phyloP scores from a whole-genome alignment of 805 yeast genomes.

The Hanseniaspora occidentalis region DNA sequence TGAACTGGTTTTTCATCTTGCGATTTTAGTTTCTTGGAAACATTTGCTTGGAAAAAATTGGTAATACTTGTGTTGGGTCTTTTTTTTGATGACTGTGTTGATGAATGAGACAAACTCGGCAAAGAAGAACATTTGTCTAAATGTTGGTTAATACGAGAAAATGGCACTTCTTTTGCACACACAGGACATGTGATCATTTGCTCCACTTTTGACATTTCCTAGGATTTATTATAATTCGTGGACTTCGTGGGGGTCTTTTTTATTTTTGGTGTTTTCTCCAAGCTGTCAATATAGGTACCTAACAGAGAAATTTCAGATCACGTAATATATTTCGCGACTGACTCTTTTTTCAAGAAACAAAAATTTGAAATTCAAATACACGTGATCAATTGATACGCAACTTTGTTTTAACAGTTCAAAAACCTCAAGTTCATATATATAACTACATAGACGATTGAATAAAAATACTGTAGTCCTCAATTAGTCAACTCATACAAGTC shows the following conservation, averaged over 20 bases:
- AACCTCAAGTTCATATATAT: background rate
- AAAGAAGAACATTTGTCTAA: constrained; percentile 4
- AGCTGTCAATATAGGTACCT: too few species aligned
- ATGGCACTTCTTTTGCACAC: constrained; percentile 18
- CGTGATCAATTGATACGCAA: too few species aligned
- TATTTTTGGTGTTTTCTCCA: background rate
- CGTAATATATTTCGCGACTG: background rate
- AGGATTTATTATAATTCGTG: too few species aligned
- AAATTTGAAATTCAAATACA: too few species aligned
- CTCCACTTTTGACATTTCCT: background rate
- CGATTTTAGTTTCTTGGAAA: background rate
- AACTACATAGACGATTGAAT: background rate
- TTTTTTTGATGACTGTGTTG: background rate
- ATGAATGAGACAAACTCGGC: background rate
- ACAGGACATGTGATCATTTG: constrained; percentile 26
- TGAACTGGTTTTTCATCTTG: background rate
- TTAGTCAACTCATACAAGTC: constrained; percentile 45
- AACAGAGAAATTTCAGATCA: background rate
- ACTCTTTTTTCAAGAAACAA: background rate
- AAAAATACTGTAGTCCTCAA: background rate
- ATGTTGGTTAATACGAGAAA: constrained; percentile 19
- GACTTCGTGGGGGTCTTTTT: too few species aligned
- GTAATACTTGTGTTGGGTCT: background rate
- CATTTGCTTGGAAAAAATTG: background rate
- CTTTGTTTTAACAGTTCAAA: background rate